Evolutionary conservation across 140 eudicot genomes (phyloP), one percentile per base, ranked within the genome.

Genomic region (Erigeron philadelphicus): DNA sequence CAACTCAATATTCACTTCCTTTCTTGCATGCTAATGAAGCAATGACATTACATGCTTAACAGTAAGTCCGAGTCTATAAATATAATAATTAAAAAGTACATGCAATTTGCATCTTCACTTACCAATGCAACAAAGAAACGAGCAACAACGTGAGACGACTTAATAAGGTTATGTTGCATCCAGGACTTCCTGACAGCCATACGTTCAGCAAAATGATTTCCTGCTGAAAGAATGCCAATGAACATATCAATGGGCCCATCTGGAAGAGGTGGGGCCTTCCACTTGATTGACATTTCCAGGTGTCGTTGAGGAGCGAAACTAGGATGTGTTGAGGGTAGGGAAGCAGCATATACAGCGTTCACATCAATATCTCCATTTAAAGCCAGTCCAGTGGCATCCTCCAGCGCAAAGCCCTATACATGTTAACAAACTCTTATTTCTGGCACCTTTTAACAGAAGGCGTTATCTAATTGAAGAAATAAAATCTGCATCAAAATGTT

Each of bases 91-190:
- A 15, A 5, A 55, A 8, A 63, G 35, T 10, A 52, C 55, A 6
- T 43, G 46, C 9, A 49, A 18, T 18, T 16, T 50, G 57, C 5
- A 11, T 45, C 43, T 67, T 40, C n/a, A 50, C 88, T 78, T 65
- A 93, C 98, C 90, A 93, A 74, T 63, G 98, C 98, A 49, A 93
- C 95, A 80, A 93, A 93, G 76, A 93, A 93, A 71, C 98, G 98
- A 71, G 96, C 89, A 9, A 93, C 95, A 40, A 86, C 88, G 38
- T 74, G 78, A 8, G 95, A 85, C 46, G 90, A 83, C 40, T 83
- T 81, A 23, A 93, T 83, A 60, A 84, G 86, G 64, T 43, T 61
- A 70, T 93, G 86, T 81, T 89, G 98, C 98, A 93, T 84, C 98
- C 98, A 93, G 0, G 98, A 93, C 72, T 89, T 93, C 78, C 96